Base-by-base conservation (phyloP, 2,329 filamentous ascomycete genomes). In the Hymenoscyphus fructigenus region DNA sequence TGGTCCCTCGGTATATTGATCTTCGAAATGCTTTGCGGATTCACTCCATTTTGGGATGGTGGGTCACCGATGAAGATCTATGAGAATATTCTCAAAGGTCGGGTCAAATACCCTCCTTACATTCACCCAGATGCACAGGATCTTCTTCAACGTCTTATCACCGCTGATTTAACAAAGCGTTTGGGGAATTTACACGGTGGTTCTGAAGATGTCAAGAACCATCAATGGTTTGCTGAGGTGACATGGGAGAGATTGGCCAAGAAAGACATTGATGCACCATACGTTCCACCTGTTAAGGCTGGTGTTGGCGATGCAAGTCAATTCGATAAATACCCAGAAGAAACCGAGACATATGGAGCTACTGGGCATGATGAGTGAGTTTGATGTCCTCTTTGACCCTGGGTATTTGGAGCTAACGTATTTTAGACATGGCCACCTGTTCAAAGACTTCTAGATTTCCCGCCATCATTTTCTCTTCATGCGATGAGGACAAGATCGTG, bases 31-130 rank as follows among this genome's bases (percentile, higher is more conserved):
- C 86, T 99, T 44, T 98, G 95, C 76, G 95, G 95, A 32, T 99
- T 97, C 79, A 99, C 95, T 5, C 95, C 95, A 5, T 99, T 99
- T 82, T 99, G 95, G 94, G 95, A 99, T 78, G 92, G 91, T 73
- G 95, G 94, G 63, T 97, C 92, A 56, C 94, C 95, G 2, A 96
- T 99, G 87, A 97, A 97, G 80, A 99, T 99, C 75, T 99, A 99
- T 81, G 95, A 99, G 82, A 99, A 99, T 78, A 99, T 99, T 74
- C 86, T 99, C 69, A 93, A 93, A 75, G 95, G 94, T 66, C 90
- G 91, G 73, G 91, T 99, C 78, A 98, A 97, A 80, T 99, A 98
- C 77, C 95, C 95, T 62, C 90, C 91, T 5, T 99, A 98, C 77
- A 91, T 99, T 74, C 92, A 98, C 76, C 88, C 91, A 1, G 95